Evolutionary conservation across 2,329 filamentous ascomycete species (phyloP).

Genomic region (Huntiella bhutanensis): DNA sequence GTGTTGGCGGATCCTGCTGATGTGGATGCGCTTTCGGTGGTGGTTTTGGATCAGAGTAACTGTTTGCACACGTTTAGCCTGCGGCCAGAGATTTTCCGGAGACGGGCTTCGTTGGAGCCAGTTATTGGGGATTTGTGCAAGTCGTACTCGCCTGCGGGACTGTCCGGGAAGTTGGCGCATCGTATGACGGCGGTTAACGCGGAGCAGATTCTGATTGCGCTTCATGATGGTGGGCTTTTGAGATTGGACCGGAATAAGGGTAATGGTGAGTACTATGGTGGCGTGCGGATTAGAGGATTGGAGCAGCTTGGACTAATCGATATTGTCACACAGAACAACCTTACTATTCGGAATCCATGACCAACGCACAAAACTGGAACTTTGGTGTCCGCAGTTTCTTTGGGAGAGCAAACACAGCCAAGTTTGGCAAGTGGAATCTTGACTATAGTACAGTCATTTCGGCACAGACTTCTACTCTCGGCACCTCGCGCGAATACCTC

Average conservation of each 20-base stretch:
- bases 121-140: conserved; percentile 62
- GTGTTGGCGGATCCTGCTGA: conserved; percentile 64
- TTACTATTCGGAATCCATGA: conserved; percentile 52
- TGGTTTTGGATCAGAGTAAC: conserved; percentile 60
- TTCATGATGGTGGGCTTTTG: conserved; percentile 62
- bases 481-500: conserved; percentile 30
- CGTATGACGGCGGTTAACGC: conserved; percentile 57
- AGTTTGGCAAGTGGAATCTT: conserved; percentile 43
- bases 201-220: conserved; percentile 58
- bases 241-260: conserved; percentile 42
- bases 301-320: too few species aligned
- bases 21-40: conserved; percentile 59
- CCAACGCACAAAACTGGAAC: conserved; percentile 54
- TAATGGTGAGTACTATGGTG: conserved; percentile 23
- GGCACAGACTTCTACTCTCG: conserved; percentile 33
- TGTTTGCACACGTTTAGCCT: conserved; percentile 72
- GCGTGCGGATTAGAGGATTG: neutral
- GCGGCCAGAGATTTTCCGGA: conserved; percentile 63
- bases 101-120: conserved; percentile 48
- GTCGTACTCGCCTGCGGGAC: conserved; percentile 49
- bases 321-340: conserved; percentile 14
- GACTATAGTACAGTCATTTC: conserved; percentile 51
- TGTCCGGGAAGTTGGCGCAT: conserved; percentile 64
- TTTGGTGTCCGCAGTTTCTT: conserved; percentile 47
- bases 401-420: conserved; percentile 43